Base-by-base conservation (phyloP, 768 basidiomycete genomes). In the Tricholoma terreum region DNA sequence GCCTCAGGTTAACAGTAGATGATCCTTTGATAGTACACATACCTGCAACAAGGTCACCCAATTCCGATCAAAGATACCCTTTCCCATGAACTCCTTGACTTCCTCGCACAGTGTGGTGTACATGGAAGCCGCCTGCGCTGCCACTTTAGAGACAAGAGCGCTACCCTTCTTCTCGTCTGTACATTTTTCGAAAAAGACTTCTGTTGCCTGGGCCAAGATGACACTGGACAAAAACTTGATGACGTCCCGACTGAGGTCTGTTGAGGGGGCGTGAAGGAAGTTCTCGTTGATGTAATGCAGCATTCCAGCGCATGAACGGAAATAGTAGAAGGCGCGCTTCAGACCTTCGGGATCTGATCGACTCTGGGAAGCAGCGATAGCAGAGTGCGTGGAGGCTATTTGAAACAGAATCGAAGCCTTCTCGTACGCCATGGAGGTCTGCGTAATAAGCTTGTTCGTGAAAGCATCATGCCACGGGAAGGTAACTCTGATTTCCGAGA, bases 251-350 rank as follows among this genome's bases (percentile, higher is more conserved):
- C 88, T 89, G 45, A 98, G 83, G 74, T 98, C 97, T 1, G 92
- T 97, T 19, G 91, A 94, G 0, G 97, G 97, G 0, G 96, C 97
- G 65, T 99, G 97, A 0, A 99, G 77, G 71, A 99, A 99, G 81
- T 99, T 98, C 73, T 99, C 97, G 75, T 98, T 98, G 78, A 99
- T 94, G 71, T 98, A 99, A 6, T 87, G 93, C 67, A 98, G 84
- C 93, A 99, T 97, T 17, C 97, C 97, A 2, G 95, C 92, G 40
- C 90, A 87, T 10, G 90, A 85, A 15, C 89, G 80, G 65, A 93
- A 91, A 73, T 93, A 95, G 73, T 92, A 84, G 76, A 97, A 99
- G 0, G 96, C 85, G 33, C 93, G 85, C 73, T 97, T 98, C 65
- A 93, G 72, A 17, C 95, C 94, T 71, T 98, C 94, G 1, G 93